Conservation (phyloP, 371 early-diverging fungal genomes). For the Quaeritorhiza haematococci region DNA sequence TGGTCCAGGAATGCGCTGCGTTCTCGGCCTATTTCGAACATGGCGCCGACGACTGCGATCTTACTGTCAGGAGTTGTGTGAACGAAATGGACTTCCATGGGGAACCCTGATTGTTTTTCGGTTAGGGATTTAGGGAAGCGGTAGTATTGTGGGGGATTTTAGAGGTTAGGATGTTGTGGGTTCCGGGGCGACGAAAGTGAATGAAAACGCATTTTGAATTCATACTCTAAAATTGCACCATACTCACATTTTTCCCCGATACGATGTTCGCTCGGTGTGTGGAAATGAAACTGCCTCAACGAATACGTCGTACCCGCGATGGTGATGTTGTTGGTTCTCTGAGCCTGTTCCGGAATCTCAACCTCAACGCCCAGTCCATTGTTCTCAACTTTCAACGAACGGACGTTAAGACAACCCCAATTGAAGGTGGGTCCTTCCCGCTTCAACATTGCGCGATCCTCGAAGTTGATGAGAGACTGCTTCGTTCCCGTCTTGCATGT, state of each 20-base stretch:
- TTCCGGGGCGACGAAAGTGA: background rate
- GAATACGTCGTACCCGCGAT: slow-evolving; percentile 9
- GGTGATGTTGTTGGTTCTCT: background rate
- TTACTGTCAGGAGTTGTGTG: slow-evolving; percentile 13
- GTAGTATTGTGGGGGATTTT: background rate
- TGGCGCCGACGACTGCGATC: slow-evolving; percentile 35
- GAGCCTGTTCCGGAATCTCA: slow-evolving; percentile 26
- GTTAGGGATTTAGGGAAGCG: too few species aligned
- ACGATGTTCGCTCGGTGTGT: slow-evolving; percentile 46
- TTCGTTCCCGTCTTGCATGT: slow-evolving; percentile 26
- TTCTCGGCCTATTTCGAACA: slow-evolving; percentile 25
- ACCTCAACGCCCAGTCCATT: slow-evolving; percentile 37
- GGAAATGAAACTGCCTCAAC: slow-evolving; percentile 42
- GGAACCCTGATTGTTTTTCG: too few species aligned
- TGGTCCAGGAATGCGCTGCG: slow-evolving; percentile 24
- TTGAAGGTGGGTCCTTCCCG: slow-evolving; percentile 26
- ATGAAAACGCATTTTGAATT: too few species aligned
- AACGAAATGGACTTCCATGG: slow-evolving; percentile 44
- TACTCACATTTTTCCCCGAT: slow-evolving; percentile 18
- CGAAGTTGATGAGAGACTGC: slow-evolving; percentile 16
- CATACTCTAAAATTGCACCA: background rate
- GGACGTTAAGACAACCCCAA: slow-evolving; percentile 40
- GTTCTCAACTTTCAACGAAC: slow-evolving; percentile 41
- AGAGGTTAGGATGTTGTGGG: background rate
- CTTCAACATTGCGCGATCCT: background rate